Evolutionary conservation across 345 rosid species (phyloP), one percentile per base, ranked within the genome.

Genomic region (Aquilaria sinensis): DNA sequence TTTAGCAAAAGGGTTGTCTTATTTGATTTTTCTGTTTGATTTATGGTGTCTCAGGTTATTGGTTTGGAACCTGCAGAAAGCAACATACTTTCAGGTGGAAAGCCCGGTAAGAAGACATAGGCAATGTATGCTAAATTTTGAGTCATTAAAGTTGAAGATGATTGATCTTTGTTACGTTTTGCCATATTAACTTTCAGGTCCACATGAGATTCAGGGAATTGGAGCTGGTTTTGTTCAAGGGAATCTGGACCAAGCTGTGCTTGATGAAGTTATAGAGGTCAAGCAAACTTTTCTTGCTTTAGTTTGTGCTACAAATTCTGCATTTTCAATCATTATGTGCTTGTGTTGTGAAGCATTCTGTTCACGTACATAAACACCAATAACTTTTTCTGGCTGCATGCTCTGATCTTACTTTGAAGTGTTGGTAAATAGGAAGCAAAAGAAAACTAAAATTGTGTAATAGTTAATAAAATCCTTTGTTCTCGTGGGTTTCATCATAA

Each of bases 171-270:
- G 29, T 61, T 52, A 15, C 47, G n/a, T 60, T 57, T 58, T 30
- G 66, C 49, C 9, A 51, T 66, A 58, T 56, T 45, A 74, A 70
- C 23, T 47, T 71, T 56, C 74, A 93, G 98, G 98, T 68, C 98
- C 97, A 71, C 98, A 93, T 87, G 87, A 93, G 81, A 93, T 93
- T 84, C 97, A 93, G 80, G 98, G 98, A 66, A 93, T 93, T 60
- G 98, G 98, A 76, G 98, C 98, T 56, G 98, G 98, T 65, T 93
- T 93, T 76, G 77, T 93, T 51, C 98, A 97, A 50, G 71, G 80
- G 74, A 89, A 89, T 74, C 74, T 89, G 80, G 89, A 93, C 77
- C 82, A 68, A 68, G 70, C 68, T 66, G 64, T 87, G 62, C 67
- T 93, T 67, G 96, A 93, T 81, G 98, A 93, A 89, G 80, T 93